Base-by-base conservation (phyloP, 768 basidiomycete genomes). In the Hygrocybe coccinea region DNA sequence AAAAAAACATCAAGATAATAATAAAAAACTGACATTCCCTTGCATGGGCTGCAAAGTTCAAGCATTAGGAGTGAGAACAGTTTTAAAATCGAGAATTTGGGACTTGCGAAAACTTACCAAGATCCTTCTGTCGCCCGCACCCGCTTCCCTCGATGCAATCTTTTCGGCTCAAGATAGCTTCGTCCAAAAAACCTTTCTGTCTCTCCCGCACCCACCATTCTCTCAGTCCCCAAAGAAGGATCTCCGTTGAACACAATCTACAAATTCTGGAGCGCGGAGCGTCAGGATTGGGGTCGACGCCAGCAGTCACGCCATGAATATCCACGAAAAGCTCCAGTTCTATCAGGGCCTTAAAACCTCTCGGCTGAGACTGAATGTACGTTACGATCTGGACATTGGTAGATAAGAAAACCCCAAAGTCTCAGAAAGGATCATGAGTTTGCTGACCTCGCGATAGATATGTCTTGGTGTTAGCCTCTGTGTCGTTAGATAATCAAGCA, bases 141-240 rank as follows among this genome's bases (percentile, higher is more conserved):
- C 58, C 65, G 25, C 65, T 70, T n/a, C 86, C 86, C 6, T 86
- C 78, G 9, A 77, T 77, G 60, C 89, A 92, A 62, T 91, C 85
- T 33, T 79, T 80, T 37, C 87, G 76, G n/a, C 68, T 76, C 61
- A 76, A 66, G n/a, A 88, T 66, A 43, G 64, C 65, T 45, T 76
- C 77, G 39, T 84, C 83, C 51, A 87, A 67, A 59, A 80, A 77
- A 14, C 85, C 89, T 62, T 84, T 87, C 69, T 75, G 78, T 25
- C 89, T 80, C 68, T 91, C 89, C 49, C 85, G 74, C 34, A 91
- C 71, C 89, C 90, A 91, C 89, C 89, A 92, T 37, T 85, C 87
- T 57, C 78, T 82, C 43, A 91, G 64, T 10, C 89, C 89, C 75
- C 83, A 88, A 2, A 91, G 72, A 15, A 91, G 73, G 2, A 90